Evolutionary conservation across 164 flowering plant genomes (phyloP), one percentile per base, ranked within the genome.

Genomic region (Echeveria elegans): DNA sequence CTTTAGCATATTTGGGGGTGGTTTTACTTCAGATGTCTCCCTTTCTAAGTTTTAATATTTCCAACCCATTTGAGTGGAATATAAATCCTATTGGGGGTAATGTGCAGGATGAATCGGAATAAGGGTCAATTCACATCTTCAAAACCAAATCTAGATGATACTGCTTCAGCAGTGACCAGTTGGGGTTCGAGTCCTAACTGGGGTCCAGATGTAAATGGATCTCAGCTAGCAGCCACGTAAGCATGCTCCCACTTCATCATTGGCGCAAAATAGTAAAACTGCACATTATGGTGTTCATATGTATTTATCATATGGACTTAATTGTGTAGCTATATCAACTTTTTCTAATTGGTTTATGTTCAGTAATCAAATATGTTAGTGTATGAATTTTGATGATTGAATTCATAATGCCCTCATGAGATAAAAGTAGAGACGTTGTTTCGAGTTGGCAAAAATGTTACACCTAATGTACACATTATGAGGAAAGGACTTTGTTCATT

Each of bases 81-180:
- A 56, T 15, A 56, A 10, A 18, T 28, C 61, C 28, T 56, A 28
- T 28, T 28, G 31, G 16, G 26, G 31, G 19, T 26, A 28, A 28
- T 56, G 65, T 76, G 59, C 63, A 88, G 93, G 82, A 88, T 88
- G 93, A 88, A 88, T 60, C 75, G 93, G 5, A 80, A 88, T 45
- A 88, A 85, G 65, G 93, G 93, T 45, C 93, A 88, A 56, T 88
- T 88, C 70, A 77, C 93, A 66, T 84, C 93, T 71, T 75, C 86
- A 69, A 88, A 88, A 68, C 68, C 82, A 40, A 75, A 45, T 71
- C 53, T 71, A 34, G 87, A 82, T 68, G 86, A 82, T 47, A 70
- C 81, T 66, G 68, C 79, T 65, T 80, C 82, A 36, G 75, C 76
- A 29, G 73, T 50, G 37, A 70, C 85, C 12, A 74, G 71, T 66